Evolutionary conservation across 1,284 basidiomycete species (phyloP).

Genomic region (Ustilago sp.): DNA sequence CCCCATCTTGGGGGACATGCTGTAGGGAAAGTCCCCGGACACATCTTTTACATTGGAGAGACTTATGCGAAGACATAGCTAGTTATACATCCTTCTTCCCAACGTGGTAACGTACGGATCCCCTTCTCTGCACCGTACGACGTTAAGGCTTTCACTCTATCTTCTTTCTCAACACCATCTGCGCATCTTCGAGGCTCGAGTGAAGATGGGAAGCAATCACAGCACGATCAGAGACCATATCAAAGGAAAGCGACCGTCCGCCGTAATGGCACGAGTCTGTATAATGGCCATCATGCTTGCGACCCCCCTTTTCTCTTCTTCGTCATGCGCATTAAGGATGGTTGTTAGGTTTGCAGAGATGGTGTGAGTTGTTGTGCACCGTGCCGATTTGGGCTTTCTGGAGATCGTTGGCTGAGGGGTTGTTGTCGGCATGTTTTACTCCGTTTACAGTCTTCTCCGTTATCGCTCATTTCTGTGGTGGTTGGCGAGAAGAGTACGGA

Average conservation of each 20-base stretch:
- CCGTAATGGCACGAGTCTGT: slow-evolving; percentile 43
- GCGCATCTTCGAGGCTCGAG: background rate
- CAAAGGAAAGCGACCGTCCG: slow-evolving; percentile 50
- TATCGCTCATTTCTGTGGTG: slow-evolving; percentile 21
- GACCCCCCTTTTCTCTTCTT: background rate
- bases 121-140: no score
- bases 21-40: slow-evolving; percentile 62
- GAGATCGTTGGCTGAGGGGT: slow-evolving; percentile 20
- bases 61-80: slow-evolving; percentile 28
- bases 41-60: slow-evolving; percentile 29
- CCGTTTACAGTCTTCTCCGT: slow-evolving; percentile 16
- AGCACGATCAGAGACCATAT: slow-evolving; percentile 45
- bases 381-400: slow-evolving; percentile 15
- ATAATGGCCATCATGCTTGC: slow-evolving; percentile 39
- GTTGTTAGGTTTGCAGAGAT: background rate
- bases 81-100: slow-evolving; percentile 9
- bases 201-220: background rate
- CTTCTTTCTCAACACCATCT: background rate
- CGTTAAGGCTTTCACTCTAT: background rate
- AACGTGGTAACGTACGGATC: slow-evolving; percentile 45
- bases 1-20: slow-evolving; percentile 34
- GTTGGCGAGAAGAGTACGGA: slow-evolving; percentile 12
- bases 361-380: slow-evolving; percentile 18
- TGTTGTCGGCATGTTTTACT: slow-evolving; percentile 32
- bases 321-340: slow-evolving; percentile 15